Evolutionary conservation across 495 filamentous ascomycete genomes (phyloP), one percentile per base, ranked within the genome.

Genomic region (Opeltia flavorubescens): DNA sequence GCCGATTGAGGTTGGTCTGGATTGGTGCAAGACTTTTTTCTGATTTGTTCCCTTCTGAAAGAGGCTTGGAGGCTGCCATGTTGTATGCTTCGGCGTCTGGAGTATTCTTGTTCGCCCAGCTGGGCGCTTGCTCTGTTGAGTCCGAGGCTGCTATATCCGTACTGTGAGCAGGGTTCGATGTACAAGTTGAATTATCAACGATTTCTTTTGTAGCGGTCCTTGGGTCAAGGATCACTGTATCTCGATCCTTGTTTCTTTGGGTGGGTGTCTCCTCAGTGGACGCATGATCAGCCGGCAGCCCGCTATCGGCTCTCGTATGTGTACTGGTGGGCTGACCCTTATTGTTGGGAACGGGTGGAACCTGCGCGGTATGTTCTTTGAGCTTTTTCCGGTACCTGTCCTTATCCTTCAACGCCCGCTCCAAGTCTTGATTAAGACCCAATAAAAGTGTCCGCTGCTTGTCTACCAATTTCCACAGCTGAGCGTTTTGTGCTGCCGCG

Each of bases 371-470:
- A 46, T 78, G 65, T 40, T 95, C 86, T 60, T 93, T 95, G 12
- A 93, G 54, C 62, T 88, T 93, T 65, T 86, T 89, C 49, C 82
- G 77, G 61, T 95, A 98, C 49, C 82, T 79, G 38, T 96, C 91
- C 62, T 95, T 96, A 52, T 95, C 91, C 59, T 94, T 94, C 55
- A 94, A 60, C 3, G 89, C 81, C 41, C 84, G 78, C 61, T 95
- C 89, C 21, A 98, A 70, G 57, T 98, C 91, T 62, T 91, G 93
- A 55, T 96, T 95, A 30, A 98, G 69, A 1, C 91, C 93, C 23
- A 95, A 56, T 28, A 98, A 88, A 72, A 98, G 84, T 0, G 87
- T 79, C 40, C 91, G 74, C 63, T 98, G 91, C 62, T 98, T 96
- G 61, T 96, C 88, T 23, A 98, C 88, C 40, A 98, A 65, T 44